Base-by-base conservation (phyloP, 228 moss, liverwort and hornwort species). In the Sphagnum fallax region DNA sequence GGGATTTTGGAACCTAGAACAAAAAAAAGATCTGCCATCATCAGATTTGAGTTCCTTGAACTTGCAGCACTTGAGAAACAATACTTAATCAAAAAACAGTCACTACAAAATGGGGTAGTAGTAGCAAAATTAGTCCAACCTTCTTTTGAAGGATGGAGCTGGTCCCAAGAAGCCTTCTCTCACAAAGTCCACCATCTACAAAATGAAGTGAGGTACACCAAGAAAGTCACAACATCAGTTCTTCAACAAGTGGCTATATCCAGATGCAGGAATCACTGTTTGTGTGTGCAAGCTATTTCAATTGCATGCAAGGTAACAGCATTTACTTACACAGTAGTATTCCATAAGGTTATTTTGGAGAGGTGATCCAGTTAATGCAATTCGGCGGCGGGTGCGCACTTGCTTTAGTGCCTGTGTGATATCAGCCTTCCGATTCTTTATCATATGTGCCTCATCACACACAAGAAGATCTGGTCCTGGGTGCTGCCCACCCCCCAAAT, bases 111-210 rank as follows among this genome's bases (percentile, higher is more conserved):
- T 64, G 15, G 0, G 47, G 32, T 16, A 63, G n/a, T 52, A 62
- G 49, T 15, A 51, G 13, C 10, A 65, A 51, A 13, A 48, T 7
- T 10, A 8, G 6, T 48, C 76, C 68, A 18, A 89, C 98, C 90
- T 94, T 82, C 91, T 94, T 71, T 90, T 91, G 73, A 98, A 98
- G 11, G 82, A 79, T 71, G 77, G 71, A 7, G 89, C 82, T 66
- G 73, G 74, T 48, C 93, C 98, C 74, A 98, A 72, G 73, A 90
- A 94, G 18, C 89, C 94, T 70, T 94, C 94, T 69, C 98, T 87
- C 18, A 98, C 98, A 47, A 98, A 98, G 69, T 98, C 92, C 66
- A 98, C 98, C 98, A 98, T 98, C 98, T 98, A 89, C 76, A 66
- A 75, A 58, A 63, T 62, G 60, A 69, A 16, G 2, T 32, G 32